A percentile compares a stretch with the other conserved stretches of the same genome.
Conservation (phyloP, 2,329 filamentous ascomycete genomes). For the Alternaria sp. region DNA sequence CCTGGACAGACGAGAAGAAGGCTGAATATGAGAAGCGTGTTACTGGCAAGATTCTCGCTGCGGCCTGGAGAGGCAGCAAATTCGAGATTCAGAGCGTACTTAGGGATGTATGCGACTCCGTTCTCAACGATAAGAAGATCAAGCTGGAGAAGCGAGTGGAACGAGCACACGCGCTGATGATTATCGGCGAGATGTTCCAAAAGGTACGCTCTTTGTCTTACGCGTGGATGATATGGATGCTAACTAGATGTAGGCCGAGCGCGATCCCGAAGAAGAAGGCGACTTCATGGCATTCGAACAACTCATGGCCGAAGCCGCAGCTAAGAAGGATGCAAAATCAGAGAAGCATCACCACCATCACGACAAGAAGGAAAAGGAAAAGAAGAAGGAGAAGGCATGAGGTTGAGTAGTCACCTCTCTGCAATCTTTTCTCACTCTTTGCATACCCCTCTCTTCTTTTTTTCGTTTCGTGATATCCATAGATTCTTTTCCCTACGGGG, state of each 20-base stretch:
- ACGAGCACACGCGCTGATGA: constrained; percentile 85
- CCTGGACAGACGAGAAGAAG: constrained; percentile 98
- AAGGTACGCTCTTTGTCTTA: constrained; percentile 67
- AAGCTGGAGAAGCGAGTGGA: constrained; percentile 86
- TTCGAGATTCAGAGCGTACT: constrained; percentile 98
- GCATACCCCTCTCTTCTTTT: constrained; percentile 13
- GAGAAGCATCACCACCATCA: constrained; percentile 73
- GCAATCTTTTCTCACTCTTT: not conserved
- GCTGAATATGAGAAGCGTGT: constrained; percentile 94
- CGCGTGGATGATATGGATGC: not conserved
- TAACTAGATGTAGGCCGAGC: constrained; percentile 70
- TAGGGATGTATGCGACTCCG: constrained; percentile 89
- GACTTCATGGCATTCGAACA: constrained; percentile 99
- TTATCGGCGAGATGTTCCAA: constrained; percentile 88
- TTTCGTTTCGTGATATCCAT: constrained; percentile 41
- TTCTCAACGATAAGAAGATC: constrained; percentile 82
- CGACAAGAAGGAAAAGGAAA: constrained; percentile 45
- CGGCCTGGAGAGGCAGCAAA: constrained; percentile 94
- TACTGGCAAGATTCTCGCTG: constrained; percentile 96
- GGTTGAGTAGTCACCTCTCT: constrained; percentile 2
- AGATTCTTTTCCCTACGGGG: constrained; percentile 26
- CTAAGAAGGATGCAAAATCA: constrained; percentile 87
- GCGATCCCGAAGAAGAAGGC: constrained; percentile 94
- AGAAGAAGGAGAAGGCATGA: constrained; percentile 39
- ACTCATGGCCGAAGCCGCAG: constrained; percentile 93